These are phyloP conservation scores for sweet orange (Citrus sinensis) DNA, from an alignment of 345 rosid genomes.

Conservation along the genomic window DNA sequence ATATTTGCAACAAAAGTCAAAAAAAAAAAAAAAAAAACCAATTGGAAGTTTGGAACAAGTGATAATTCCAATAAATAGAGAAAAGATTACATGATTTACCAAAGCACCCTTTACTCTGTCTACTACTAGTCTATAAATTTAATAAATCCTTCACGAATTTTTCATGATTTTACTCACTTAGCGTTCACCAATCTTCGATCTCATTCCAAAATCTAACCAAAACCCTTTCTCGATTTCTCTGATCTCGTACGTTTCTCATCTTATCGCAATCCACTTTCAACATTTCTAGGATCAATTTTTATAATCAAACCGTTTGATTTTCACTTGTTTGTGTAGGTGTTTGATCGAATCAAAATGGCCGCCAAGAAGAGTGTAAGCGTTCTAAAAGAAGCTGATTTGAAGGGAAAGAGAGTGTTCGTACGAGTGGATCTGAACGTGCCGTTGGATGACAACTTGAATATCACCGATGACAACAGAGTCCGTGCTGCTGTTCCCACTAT, in stretches of 20 bases:
- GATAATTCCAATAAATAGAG: too few species aligned
- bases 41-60: too few species aligned
- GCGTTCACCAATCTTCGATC: neutral
- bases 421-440: constrained; percentile 64
- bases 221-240: neutral
- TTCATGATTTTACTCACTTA: neutral
- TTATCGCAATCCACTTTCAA: neutral
- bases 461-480: constrained; percentile 53
- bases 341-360: constrained; percentile 20
- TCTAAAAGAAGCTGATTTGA: constrained; percentile 51
- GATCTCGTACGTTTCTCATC: neutral
- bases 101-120: neutral
- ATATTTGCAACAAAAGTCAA: neutral
- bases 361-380: constrained; percentile 54
- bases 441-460: constrained; percentile 40
- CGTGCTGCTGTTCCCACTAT: constrained; percentile 61
- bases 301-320: neutral
- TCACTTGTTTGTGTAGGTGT: neutral
- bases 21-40: too few species aligned
- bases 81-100: neutral
- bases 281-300: neutral
- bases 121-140: neutral
- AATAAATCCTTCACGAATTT: too few species aligned
- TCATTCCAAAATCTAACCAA: too few species aligned
- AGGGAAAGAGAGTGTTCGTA: constrained; percentile 67